These are phyloP conservation scores for Cryptococcus depauperatus DNA, from an alignment of 1,284 basidiomycete species.

Conservation along the genomic window DNA sequence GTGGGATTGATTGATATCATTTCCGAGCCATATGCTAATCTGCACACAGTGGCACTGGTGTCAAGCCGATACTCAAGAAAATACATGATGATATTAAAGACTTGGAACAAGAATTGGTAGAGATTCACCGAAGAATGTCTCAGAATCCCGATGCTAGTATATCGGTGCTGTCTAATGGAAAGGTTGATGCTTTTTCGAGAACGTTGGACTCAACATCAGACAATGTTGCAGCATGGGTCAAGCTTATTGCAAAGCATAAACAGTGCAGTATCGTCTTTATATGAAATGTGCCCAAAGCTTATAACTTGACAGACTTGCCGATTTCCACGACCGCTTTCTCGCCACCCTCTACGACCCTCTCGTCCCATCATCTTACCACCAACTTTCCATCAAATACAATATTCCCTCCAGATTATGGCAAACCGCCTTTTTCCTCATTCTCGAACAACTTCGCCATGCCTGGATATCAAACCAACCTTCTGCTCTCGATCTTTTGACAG, in stretches of 20 bases:
- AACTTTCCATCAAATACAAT: constrained; percentile 87
- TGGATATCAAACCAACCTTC: constrained; percentile 47
- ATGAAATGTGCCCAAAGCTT: constrained; percentile 3
- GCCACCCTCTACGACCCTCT: constrained; percentile 76
- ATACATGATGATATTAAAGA: constrained; percentile 43
- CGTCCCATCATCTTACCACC: constrained; percentile 75
- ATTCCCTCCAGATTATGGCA: constrained; percentile 91
- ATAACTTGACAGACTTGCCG: constrained; percentile 80
- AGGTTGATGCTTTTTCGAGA: constrained; percentile 12
- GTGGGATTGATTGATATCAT: constrained; percentile 12
- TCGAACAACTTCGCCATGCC: constrained; percentile 79
- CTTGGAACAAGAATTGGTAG: constrained; percentile 42
- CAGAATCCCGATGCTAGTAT: constrained; percentile 39
- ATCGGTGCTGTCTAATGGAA: constrained; percentile 20
- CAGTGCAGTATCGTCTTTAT: constrained; percentile 19
- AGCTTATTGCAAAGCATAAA: constrained; percentile 43
- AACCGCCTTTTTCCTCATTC: constrained; percentile 76
- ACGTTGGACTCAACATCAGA: constrained; percentile 12
- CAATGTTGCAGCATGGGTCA: constrained; percentile 39
- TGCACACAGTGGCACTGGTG: constrained; percentile 40
- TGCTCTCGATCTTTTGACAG: constrained; percentile 63
- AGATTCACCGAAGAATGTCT: constrained; percentile 42
- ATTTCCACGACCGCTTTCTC: constrained; percentile 79
- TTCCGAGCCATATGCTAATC: neutral
- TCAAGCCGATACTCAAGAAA: constrained; percentile 41